Percentiles rank a stretch among this genome's conserved stretches.
Evolutionary conservation across 129 eudicot species (phyloP).

Genomic region (Arctium minus): DNA sequence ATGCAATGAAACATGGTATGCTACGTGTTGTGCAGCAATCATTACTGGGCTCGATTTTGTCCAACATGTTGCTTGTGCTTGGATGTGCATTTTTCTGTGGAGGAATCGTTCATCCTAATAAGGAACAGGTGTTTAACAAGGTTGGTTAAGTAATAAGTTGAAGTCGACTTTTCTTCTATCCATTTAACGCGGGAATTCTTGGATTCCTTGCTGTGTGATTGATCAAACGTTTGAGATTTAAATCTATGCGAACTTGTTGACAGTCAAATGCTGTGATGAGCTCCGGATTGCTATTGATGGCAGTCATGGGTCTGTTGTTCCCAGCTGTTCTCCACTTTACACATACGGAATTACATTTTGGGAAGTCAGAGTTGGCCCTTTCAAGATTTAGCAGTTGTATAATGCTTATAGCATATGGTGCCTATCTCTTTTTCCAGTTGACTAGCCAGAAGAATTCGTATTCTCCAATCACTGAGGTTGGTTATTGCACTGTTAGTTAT

Average conservation of each 20-base stretch:
- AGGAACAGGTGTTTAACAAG: slow-evolving; percentile 74
- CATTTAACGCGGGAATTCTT: neutral
- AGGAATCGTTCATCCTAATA: slow-evolving; percentile 59
- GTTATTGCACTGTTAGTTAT: slow-evolving; percentile 12
- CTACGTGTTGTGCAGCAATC: slow-evolving; percentile 78
- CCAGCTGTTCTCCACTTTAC: slow-evolving; percentile 80
- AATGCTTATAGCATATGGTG: slow-evolving; percentile 78
- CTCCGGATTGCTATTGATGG: slow-evolving; percentile 82
- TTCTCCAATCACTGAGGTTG: slow-evolving; percentile 45
- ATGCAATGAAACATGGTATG: slow-evolving; percentile 70
- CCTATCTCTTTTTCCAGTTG: slow-evolving; percentile 70
- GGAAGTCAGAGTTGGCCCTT: slow-evolving; percentile 66
- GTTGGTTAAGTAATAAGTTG: slow-evolving; percentile 24
- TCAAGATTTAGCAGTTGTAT: slow-evolving; percentile 90
- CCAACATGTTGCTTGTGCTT: slow-evolving; percentile 83
- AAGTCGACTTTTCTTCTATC: neutral
- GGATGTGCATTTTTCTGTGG: slow-evolving; percentile 85
- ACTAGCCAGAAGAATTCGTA: slow-evolving; percentile 48
- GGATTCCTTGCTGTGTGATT: neutral
- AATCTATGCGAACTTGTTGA: neutral
- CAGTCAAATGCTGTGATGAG: slow-evolving; percentile 70
- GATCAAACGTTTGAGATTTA: neutral
- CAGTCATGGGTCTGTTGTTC: slow-evolving; percentile 73
- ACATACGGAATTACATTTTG: slow-evolving; percentile 64
- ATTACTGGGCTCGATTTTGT: slow-evolving; percentile 76